These are phyloP conservation scores for Aureobasidium sp. DNA, from an alignment of 2,329 filamentous ascomycete species.

Conservation along the genomic window DNA sequence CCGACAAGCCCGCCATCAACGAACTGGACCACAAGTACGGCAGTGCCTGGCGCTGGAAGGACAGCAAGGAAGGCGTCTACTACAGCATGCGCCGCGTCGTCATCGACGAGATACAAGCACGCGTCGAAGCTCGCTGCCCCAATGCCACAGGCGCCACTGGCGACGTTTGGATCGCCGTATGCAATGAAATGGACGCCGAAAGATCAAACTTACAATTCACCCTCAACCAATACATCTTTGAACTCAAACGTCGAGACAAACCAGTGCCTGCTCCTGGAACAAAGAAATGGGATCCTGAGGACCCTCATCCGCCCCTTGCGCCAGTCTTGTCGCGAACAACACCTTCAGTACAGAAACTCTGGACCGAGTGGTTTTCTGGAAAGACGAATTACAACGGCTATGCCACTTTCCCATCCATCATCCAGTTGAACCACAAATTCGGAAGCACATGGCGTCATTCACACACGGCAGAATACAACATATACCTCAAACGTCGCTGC, in stretches of 20 bases:
- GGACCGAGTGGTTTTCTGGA: conserved; percentile 5
- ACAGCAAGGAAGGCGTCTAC: conserved; percentile 2
- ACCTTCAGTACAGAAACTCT: background rate
- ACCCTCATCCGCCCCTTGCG: background rate
- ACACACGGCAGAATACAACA: background rate
- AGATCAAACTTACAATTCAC: background rate
- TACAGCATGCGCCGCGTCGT: conserved; percentile 8
- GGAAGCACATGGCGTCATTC: background rate
- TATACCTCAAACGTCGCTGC: conserved; percentile 1
- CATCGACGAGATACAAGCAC: background rate
- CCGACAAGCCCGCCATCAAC: conserved; percentile 1
- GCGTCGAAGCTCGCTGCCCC: background rate
- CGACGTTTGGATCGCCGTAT: background rate
- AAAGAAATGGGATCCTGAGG: background rate
- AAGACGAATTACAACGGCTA: background rate
- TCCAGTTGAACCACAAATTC: background rate
- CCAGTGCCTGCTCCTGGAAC: background rate
- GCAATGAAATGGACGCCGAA: conserved; percentile 3
- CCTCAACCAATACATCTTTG: conserved; percentile 4
- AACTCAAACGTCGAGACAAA: background rate
- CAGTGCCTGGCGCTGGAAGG: conserved; percentile 1
- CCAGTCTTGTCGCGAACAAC: background rate
- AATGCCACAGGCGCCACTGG: background rate
- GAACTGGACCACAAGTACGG: conserved; percentile 4
- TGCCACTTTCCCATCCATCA: background rate